These are phyloP conservation scores for Colletotrichum brevisporum DNA, from an alignment of 2,329 filamentous ascomycete species.

Conservation along the genomic window DNA sequence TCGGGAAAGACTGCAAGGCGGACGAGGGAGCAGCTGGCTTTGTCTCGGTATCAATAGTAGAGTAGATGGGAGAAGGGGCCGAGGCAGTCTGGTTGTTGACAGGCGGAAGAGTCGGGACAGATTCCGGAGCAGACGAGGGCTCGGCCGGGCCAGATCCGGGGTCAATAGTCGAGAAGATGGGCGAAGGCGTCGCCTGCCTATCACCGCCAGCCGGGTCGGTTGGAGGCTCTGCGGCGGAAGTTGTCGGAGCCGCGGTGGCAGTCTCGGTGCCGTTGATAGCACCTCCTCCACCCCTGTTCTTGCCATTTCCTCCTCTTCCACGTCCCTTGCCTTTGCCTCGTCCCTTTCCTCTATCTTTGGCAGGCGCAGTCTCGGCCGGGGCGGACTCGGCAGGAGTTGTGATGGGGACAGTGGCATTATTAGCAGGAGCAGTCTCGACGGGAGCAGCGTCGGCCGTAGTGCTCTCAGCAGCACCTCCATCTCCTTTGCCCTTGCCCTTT, in stretches of 20 bases:
- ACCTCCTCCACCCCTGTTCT: not conserved
- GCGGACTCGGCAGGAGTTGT: not conserved
- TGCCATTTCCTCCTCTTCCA: not conserved
- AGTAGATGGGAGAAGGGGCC: slow-evolving; percentile 8
- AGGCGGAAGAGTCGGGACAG: not conserved
- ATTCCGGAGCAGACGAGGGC: not conserved
- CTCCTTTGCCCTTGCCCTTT: slow-evolving; percentile 3
- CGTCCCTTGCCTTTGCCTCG: not conserved
- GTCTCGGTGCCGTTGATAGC: not conserved
- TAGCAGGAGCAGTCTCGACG: not conserved
- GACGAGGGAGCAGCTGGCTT: not conserved
- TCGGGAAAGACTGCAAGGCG: not conserved
- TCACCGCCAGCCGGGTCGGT: not conserved
- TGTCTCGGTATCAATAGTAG: not conserved
- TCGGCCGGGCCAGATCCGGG: not conserved
- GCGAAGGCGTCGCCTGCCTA: slow-evolving; percentile 6
- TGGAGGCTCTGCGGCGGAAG: not conserved
- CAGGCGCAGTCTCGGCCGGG: not conserved
- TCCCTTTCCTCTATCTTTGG: not conserved
- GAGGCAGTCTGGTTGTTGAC: not conserved
- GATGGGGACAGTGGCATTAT: not conserved
- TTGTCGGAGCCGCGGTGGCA: not conserved
- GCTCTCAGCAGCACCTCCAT: not conserved
- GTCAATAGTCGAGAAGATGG: slow-evolving; percentile 19
- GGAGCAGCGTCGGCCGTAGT: not conserved